A percentile compares a stretch with the other conserved stretches of the same genome.
These are phyloP conservation scores for Talaromyces sp. DNA, from an alignment of 2,329 filamentous ascomycete species.

Conservation along the genomic window DNA sequence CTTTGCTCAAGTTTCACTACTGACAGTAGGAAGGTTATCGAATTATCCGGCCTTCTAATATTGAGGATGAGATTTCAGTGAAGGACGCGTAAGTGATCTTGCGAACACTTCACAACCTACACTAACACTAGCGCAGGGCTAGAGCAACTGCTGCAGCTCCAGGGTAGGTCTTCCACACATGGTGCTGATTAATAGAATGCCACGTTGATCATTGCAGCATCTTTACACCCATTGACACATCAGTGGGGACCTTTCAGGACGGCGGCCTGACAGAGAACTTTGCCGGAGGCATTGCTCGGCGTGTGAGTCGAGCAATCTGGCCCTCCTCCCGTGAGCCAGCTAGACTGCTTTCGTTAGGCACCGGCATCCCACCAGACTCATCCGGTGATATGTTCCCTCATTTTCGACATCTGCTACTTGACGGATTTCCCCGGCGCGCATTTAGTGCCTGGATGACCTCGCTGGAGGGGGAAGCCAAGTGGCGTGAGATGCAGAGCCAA, in stretches of 20 bases:
- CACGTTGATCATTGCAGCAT: background rate
- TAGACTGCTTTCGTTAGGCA: background rate
- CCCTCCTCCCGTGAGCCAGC: background rate
- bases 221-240: background rate
- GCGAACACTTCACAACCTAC: background rate
- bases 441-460: slow-evolving; percentile 2
- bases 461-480: background rate
- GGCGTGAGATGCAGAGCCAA: slow-evolving; percentile 4
- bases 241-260: background rate
- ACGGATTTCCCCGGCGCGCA: background rate
- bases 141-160: background rate
- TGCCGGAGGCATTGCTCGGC: background rate
- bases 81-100: background rate
- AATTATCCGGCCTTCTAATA: background rate
- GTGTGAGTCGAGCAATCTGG: background rate
- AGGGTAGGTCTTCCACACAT: background rate
- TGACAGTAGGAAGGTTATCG: background rate
- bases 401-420: background rate
- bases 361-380: background rate
- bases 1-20: background rate
- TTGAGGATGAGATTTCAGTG: background rate
- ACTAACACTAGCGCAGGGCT: background rate
- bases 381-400: background rate
- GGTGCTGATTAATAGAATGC: background rate
- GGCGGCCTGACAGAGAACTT: slow-evolving; percentile 6